phyloP scores from a whole-genome alignment of 768 basidiomycete genomes.

The Roridomyces roridus region DNA sequence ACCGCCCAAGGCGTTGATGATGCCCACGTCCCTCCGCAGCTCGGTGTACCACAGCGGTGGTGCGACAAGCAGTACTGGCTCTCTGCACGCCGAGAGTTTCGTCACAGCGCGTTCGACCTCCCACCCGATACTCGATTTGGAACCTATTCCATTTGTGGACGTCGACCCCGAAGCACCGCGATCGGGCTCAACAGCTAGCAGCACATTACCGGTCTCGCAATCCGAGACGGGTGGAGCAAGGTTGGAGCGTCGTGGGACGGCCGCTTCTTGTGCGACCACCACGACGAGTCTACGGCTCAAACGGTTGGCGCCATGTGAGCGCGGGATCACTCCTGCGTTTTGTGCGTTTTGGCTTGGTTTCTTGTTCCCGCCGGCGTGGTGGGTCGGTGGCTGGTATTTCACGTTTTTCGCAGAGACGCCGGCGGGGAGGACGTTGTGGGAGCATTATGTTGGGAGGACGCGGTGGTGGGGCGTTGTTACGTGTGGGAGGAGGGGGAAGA shows the following conservation, averaged over 20 bases:
- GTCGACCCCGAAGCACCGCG: background rate
- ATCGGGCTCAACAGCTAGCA: constrained; percentile 3
- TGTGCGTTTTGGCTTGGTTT: constrained; percentile 27
- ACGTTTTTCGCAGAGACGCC: constrained; percentile 23
- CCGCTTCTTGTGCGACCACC: constrained; percentile 5
- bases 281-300: constrained; percentile 14
- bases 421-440: constrained; percentile 18
- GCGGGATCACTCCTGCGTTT: constrained; percentile 20
- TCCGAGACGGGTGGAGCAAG: background rate
- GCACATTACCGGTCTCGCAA: constrained; percentile 1
- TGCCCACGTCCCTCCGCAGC: background rate
- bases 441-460: constrained; percentile 23
- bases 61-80: constrained; percentile 13
- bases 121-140: background rate
- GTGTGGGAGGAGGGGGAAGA: constrained; percentile 1
- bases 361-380: constrained; percentile 24
- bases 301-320: constrained; percentile 15
- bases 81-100: constrained; percentile 25
- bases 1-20: constrained; percentile 8
- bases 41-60: background rate
- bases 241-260: constrained; percentile 15
- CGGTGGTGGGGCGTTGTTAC: constrained; percentile 22
- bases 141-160: background rate
- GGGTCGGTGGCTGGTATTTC: constrained; percentile 27
- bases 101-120: constrained; percentile 19